Percentiles rank a stretch among this genome's conserved stretches.
Conservation (phyloP, 306 rosid genomes). For the Rosa rugosa region DNA sequence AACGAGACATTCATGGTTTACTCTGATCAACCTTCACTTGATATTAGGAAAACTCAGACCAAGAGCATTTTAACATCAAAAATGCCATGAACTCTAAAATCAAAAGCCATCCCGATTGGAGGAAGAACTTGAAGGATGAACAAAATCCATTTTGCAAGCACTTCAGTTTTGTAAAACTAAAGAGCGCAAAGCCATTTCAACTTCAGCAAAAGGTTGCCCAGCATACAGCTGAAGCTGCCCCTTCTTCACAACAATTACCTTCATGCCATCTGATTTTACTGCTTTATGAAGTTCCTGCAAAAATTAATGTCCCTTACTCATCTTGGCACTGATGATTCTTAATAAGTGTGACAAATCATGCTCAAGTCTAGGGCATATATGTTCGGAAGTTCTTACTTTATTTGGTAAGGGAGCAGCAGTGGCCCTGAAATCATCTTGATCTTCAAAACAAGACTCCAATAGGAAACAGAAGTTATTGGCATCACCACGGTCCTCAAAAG, state of each 20-base stretch:
- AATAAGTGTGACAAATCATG: neutral
- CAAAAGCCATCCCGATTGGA: neutral
- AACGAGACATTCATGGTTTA: neutral
- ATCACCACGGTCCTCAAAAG: slow-evolving; percentile 72
- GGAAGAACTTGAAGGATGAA: neutral
- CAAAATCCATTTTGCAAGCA: neutral
- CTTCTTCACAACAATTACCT: slow-evolving; percentile 71
- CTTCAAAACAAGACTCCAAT: slow-evolving; percentile 69
- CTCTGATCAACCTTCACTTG: neutral
- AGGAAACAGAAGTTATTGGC: slow-evolving; percentile 77
- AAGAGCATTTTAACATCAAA: neutral
- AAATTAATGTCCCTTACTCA: slow-evolving; percentile 7
- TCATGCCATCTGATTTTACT: slow-evolving; percentile 42
- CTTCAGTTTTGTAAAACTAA: slow-evolving; percentile 48
- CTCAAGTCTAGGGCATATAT: neutral
- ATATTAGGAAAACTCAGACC: neutral
- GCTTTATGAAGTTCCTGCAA: slow-evolving; percentile 71
- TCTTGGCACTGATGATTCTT: neutral
- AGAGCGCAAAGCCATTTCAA: slow-evolving; percentile 64
- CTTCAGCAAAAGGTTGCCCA: slow-evolving; percentile 81
- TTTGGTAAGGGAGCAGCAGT: slow-evolving; percentile 61
- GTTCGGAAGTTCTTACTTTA: slow-evolving; percentile 41
- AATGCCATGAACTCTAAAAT: neutral
- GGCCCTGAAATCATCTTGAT: slow-evolving; percentile 62
- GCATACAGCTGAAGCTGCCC: slow-evolving; percentile 80